Percentiles rank a stretch among this genome's conserved stretches.
phyloP scores from a whole-genome alignment of 768 basidiomycete species.

The Suillus variegatus region DNA sequence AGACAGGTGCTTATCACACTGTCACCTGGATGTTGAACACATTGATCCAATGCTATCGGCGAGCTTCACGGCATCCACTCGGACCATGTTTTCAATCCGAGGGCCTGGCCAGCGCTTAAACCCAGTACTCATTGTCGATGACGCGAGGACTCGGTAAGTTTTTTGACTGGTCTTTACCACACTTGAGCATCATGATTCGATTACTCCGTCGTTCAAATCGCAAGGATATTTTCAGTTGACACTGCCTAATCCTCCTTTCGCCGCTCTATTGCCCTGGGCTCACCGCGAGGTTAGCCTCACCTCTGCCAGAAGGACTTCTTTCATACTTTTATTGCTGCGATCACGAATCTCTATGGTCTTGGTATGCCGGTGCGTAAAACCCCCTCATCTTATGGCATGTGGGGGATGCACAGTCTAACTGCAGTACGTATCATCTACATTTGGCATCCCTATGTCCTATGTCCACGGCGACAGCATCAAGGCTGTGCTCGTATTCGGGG shows the following conservation, averaged over 20 bases:
- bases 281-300: constrained; percentile 1
- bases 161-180: not conserved
- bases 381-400: not conserved
- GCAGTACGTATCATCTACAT: not conserved
- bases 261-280: not conserved
- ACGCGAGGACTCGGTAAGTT: not conserved
- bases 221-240: not conserved
- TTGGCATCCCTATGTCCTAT: not conserved
- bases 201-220: not conserved
- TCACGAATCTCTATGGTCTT: not conserved
- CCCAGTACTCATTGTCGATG: not conserved
- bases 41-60: not conserved
- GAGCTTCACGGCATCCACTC: not conserved
- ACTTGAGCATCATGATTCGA: no score
- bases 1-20: not conserved
- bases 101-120: not conserved
- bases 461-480: not conserved
- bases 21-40: not conserved
- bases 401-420: not conserved
- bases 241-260: not conserved
- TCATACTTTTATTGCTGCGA: not conserved
- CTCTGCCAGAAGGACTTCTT: not conserved
- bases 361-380: not conserved
- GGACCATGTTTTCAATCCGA: no score
- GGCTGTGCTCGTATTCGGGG: not conserved